Conservation (phyloP, 2,329 filamentous ascomycete genomes). For the Cercospora berteroae region DNA sequence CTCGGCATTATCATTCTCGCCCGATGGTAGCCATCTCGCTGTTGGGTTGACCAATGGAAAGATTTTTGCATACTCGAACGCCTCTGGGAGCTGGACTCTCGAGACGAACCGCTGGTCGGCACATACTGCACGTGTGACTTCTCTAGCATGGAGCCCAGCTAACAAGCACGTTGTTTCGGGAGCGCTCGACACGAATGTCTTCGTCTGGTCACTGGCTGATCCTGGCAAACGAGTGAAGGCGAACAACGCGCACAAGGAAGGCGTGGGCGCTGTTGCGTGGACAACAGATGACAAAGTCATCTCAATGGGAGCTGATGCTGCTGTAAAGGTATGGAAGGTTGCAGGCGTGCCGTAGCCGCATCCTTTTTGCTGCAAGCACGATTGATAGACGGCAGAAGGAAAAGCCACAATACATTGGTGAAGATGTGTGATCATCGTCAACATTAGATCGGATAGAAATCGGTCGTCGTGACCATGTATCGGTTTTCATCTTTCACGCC, state of each 20-base stretch:
- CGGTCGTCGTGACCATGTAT: background rate
- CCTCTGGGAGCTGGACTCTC: constrained; percentile 56
- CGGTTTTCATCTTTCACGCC: constrained; percentile 19
- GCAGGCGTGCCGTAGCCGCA: constrained; percentile 40
- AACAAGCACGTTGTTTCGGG: constrained; percentile 80
- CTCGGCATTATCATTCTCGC: constrained; percentile 79
- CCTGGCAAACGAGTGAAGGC: constrained; percentile 83
- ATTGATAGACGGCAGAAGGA: background rate
- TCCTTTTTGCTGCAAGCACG: background rate
- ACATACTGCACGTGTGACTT: constrained; percentile 66
- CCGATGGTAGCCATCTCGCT: constrained; percentile 72
- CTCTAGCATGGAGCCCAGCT: constrained; percentile 72
- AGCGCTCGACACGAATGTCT: constrained; percentile 85
- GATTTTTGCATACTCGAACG: constrained; percentile 71
- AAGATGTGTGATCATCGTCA: background rate
- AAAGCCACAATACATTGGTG: too few relatives aligned
- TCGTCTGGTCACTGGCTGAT: constrained; percentile 82
- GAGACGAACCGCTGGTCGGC: constrained; percentile 77
- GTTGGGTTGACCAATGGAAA: constrained; percentile 82
- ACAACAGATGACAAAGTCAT: constrained; percentile 65
- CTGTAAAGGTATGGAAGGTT: constrained; percentile 84
- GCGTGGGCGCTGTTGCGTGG: constrained; percentile 86
- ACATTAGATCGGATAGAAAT: background rate
- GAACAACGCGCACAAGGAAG: constrained; percentile 90
- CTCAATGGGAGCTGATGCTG: constrained; percentile 81